Base-by-base conservation (phyloP, 768 basidiomycete species). In the Cytidiella melzeri region DNA sequence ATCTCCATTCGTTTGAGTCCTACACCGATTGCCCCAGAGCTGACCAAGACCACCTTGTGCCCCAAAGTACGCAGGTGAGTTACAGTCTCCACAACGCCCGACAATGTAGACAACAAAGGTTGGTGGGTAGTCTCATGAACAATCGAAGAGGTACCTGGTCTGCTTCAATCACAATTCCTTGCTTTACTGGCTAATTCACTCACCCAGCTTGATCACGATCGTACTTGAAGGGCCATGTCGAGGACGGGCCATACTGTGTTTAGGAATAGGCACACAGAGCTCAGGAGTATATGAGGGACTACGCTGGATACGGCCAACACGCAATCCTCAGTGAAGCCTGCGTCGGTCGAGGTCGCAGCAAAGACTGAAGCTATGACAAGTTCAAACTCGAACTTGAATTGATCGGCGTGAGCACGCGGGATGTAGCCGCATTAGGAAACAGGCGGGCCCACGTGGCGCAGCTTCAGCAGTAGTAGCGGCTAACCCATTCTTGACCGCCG, bases 1-100 rank as follows among this genome's bases (percentile, higher is more conserved):
- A 96, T 68, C 28, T 82, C 76, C 96, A 99, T 98, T 36, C 93
- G 76, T 64, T 92, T 85, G 52, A 98, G 65, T 0, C 96, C 96
- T 15, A 98, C 91, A 0, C 86, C 96, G 51, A 98, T 97, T n/a
- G 96, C 96, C 1, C 96, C 96, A 19, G 93, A 96, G 59, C 88
- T 92, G 51, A 96, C 92, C 10, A 99, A 80, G 3, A 98, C 90
- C 47, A 98, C 90, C 60, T 92, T 87, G 70, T 99, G 95, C 0
- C 95, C 95, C 38, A 84, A 72, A 4, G 73, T 69, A 41, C 84
- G 80, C 13, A 99, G 77, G 27, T 80, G 68, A 13, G 91, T 76
- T 12, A 92, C 91, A 0, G 92, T 91, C 67, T 99, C 95, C 26
- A 94, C 93, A 40, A 98, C 75, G 0, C 90, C 82, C 0, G 95